Evolutionary conservation across 139 green algal genomes (phyloP).

Genomic region (Eudorina sp.): DNA sequence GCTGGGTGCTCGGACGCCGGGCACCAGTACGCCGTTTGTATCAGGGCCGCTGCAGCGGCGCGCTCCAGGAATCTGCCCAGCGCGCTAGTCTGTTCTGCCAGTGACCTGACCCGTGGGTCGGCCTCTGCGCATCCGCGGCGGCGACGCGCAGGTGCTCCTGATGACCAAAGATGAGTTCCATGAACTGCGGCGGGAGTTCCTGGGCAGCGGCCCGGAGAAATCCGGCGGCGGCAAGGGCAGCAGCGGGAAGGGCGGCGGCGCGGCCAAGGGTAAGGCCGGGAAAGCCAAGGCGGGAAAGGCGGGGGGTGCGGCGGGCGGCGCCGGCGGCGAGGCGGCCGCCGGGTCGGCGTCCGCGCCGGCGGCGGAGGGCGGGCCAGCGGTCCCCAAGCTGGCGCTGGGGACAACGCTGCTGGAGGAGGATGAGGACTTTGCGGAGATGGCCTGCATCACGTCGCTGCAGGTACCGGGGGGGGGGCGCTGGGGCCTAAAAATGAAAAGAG

Average conservation of each 20-base stretch:
- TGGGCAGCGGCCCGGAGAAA: not conserved
- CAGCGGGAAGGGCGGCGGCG: not conserved
- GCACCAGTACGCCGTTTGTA: too few species aligned
- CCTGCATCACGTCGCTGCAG: conserved; percentile 46
- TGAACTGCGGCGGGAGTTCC: conserved; percentile 53
- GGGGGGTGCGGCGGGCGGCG: not conserved
- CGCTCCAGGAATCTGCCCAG: too few species aligned
- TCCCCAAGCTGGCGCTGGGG: conserved; percentile 11
- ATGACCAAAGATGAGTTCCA: conserved; percentile 60
- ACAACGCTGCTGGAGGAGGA: conserved; percentile 42
- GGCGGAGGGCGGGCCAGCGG: not conserved
- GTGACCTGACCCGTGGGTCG: not conserved
- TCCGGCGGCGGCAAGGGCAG: not conserved
- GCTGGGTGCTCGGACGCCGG: too few species aligned
- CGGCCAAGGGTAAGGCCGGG: too few species aligned
- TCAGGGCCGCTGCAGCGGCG: too few species aligned
- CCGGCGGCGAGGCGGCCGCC: not conserved
- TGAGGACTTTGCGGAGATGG: conserved; percentile 52
- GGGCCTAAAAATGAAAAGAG: too few species aligned
- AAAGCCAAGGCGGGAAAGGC: not conserved
- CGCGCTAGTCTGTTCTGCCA: too few species aligned
- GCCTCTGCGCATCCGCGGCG: too few species aligned
- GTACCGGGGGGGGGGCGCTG: too few species aligned
- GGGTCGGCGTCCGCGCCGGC: not conserved
- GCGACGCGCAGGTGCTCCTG: conserved; percentile 55